phyloP scores from a whole-genome alignment of 2,329 filamentous ascomycete genomes.

The Fusarium sambucinum region DNA sequence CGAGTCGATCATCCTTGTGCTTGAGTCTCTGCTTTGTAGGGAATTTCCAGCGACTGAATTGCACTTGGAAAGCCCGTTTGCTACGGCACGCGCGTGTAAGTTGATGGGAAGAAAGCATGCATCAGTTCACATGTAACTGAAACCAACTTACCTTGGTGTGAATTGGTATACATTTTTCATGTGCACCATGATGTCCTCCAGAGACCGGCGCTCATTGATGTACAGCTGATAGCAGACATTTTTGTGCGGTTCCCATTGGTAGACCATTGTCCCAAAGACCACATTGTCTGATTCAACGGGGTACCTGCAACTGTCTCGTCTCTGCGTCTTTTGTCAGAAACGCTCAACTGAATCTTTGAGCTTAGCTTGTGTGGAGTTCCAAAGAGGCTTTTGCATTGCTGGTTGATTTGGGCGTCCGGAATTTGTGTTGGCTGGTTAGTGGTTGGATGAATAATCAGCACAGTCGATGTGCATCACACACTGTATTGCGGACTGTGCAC shows the following conservation, averaged over 20 bases:
- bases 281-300: constrained; percentile 23
- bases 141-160: constrained; percentile 65
- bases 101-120: neutral
- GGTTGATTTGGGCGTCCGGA: constrained; percentile 46
- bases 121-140: constrained; percentile 10
- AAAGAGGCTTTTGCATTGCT: constrained; percentile 44
- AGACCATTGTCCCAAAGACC: constrained; percentile 56
- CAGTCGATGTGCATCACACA: fast-evolving
- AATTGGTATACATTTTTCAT: constrained; percentile 75
- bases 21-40: constrained; percentile 79
- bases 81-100: constrained; percentile 56
- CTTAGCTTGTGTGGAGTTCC: constrained; percentile 40
- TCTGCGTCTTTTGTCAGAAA: constrained; percentile 47
- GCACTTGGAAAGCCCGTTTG: constrained; percentile 80
- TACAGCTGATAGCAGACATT: constrained; percentile 71
- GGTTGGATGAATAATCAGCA: constrained; percentile 16
- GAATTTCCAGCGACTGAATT: constrained; percentile 84
- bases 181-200: constrained; percentile 80
- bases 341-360: constrained; percentile 33
- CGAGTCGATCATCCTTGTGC: constrained; percentile 75
- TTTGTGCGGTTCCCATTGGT: constrained; percentile 61
- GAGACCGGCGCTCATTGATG: constrained; percentile 77
- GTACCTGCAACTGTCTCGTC: constrained; percentile 17
- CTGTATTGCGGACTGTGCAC: neutral
- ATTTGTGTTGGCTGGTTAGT: constrained; percentile 8